These are phyloP conservation scores for Echria macrotheca DNA, from an alignment of 495 filamentous ascomycete genomes.

Conservation along the genomic window DNA sequence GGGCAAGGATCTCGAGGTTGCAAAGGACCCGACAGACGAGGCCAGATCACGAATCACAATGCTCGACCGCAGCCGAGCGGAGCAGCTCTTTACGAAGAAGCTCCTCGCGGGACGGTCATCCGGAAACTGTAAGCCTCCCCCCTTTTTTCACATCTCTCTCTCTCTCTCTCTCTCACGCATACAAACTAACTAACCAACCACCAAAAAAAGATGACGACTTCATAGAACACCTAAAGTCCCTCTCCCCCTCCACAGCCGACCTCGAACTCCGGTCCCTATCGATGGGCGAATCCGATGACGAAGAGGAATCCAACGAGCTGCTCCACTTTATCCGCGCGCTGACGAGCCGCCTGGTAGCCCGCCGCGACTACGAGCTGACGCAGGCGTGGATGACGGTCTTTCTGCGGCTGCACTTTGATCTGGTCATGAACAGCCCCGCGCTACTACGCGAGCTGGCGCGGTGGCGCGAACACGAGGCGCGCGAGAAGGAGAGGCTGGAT, in stretches of 20 bases:
- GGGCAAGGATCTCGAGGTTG: not conserved
- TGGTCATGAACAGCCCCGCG: slow-evolving; percentile 36
- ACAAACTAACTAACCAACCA: too few species aligned
- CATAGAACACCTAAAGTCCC: slow-evolving; percentile 68
- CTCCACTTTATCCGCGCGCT: slow-evolving; percentile 69
- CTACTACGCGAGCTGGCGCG: slow-evolving; percentile 46
- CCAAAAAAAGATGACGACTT: slow-evolving; percentile 53
- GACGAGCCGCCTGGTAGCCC: slow-evolving; percentile 57
- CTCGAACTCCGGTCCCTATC: slow-evolving; percentile 80
- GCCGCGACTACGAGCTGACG: slow-evolving; percentile 82
- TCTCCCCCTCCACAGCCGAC: slow-evolving; percentile 77
- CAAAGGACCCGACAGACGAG: slow-evolving; percentile 11
- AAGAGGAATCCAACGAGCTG: slow-evolving; percentile 42
- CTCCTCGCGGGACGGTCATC: slow-evolving; percentile 44
- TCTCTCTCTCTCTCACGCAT: too few species aligned
- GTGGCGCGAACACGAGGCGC: slow-evolving; percentile 64
- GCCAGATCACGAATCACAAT: slow-evolving; percentile 34
- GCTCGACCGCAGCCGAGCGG: slow-evolving; percentile 33
- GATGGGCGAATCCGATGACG: slow-evolving; percentile 31
- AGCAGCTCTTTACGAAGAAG: slow-evolving; percentile 56
- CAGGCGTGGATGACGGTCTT: slow-evolving; percentile 97
- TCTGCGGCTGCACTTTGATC: slow-evolving; percentile 62
- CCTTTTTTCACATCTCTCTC: too few species aligned
- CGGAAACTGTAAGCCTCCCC: slow-evolving; percentile 44
- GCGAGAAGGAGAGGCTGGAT: slow-evolving; percentile 64